A percentile compares a stretch with the other conserved stretches of the same genome.
Evolutionary conservation across 805 yeast species (phyloP).

Genomic region (Ogataea trehalophila): DNA sequence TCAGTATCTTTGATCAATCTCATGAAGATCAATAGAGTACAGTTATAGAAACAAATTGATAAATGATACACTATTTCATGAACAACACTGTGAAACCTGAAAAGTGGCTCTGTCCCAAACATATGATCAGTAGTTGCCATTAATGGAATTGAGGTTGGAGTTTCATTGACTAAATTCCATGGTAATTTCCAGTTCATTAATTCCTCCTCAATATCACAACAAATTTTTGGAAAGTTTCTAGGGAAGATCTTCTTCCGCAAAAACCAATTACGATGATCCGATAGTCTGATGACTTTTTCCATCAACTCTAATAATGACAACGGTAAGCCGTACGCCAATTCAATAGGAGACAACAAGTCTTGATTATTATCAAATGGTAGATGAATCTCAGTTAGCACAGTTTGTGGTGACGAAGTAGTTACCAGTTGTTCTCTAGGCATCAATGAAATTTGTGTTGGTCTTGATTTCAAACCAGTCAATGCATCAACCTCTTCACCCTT

Average conservation of each 20-base stretch:
- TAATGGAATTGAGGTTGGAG: background rate
- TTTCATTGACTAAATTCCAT: constrained; percentile 36
- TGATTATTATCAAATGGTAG: constrained; percentile 14
- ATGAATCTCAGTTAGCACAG: constrained; percentile 13
- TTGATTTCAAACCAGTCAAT: constrained; percentile 16
- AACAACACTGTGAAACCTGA: constrained; percentile 31
- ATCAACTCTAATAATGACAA: constrained; percentile 40
- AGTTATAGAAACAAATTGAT: constrained; percentile 37
- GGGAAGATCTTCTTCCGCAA: constrained; percentile 38
- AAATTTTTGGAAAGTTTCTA: constrained; percentile 49
- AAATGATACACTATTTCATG: constrained; percentile 40
- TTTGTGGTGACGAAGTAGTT: background rate
- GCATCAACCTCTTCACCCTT: constrained; percentile 10
- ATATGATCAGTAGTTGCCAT: constrained; percentile 3
- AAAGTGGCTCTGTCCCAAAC: background rate
- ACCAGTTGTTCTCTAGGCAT: constrained; percentile 11
- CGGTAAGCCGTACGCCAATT: constrained; percentile 46
- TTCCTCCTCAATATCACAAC: constrained; percentile 51
- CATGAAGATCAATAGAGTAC: constrained; percentile 39
- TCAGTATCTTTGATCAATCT: constrained; percentile 42
- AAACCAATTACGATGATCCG: constrained; percentile 51
- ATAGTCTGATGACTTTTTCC: constrained; percentile 39
- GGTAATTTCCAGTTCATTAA: constrained; percentile 42
- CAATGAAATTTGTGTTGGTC: constrained; percentile 3
- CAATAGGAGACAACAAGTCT: constrained; percentile 23